These are phyloP conservation scores for Cochlearia excelsa DNA, from an alignment of 345 rosid genomes.

Conservation along the genomic window DNA sequence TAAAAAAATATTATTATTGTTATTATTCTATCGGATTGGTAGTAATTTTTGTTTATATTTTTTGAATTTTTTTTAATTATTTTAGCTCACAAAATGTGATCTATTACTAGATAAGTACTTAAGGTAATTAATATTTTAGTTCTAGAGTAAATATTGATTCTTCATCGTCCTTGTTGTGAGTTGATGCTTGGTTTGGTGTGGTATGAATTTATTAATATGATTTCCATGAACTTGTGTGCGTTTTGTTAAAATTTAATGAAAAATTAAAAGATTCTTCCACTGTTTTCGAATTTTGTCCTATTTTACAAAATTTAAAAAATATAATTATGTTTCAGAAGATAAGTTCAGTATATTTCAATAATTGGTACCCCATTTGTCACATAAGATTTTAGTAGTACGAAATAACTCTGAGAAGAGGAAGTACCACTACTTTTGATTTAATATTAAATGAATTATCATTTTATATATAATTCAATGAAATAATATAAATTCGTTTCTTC, in stretches of 20 bases:
- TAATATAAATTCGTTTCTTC: conserved; percentile 14
- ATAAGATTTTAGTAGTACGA: conserved; percentile 34
- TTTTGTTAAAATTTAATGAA: background rate
- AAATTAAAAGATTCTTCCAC: conserved; percentile 25
- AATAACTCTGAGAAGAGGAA: conserved; percentile 21
- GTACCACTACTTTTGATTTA: conserved; percentile 12
- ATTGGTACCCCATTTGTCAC: conserved; percentile 35
- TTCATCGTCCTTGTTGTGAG: background rate
- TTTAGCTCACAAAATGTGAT: background rate
- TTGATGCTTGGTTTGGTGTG: conserved; percentile 14
- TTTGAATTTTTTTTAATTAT: background rate
- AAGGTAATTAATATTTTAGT: too few species aligned
- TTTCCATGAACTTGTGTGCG: background rate
- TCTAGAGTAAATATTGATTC: too few species aligned
- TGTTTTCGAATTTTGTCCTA: conserved; percentile 23
- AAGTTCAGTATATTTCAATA: conserved; percentile 32
- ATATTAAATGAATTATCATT: background rate
- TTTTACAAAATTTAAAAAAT: conserved; percentile 1
- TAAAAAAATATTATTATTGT: background rate
- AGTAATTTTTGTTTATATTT: background rate
- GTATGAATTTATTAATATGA: background rate
- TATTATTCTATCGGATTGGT: background rate
- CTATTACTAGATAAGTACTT: background rate
- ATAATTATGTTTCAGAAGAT: conserved; percentile 32
- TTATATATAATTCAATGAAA: background rate